phyloP scores from a whole-genome alignment of 345 rosid species.

The Aquilaria yunnanensis region DNA sequence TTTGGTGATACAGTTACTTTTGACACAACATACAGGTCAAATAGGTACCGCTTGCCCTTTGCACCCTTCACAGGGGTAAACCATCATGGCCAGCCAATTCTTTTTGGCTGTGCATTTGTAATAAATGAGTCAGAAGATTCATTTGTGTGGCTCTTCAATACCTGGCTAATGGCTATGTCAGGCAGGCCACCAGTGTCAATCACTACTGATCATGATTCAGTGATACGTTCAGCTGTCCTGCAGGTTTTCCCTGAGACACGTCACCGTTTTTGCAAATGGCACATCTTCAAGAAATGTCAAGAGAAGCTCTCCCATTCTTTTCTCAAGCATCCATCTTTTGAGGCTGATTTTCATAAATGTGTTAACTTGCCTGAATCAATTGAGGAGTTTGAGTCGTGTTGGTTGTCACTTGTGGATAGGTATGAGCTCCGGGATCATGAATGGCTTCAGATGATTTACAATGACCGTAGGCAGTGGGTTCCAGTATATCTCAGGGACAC shows the following conservation, averaged over 20 bases:
- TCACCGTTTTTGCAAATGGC: constrained; percentile 57
- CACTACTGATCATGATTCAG: constrained; percentile 50
- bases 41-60: constrained; percentile 42
- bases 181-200: constrained; percentile 47
- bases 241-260: constrained; percentile 56
- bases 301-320: constrained; percentile 37
- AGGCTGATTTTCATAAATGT: constrained; percentile 39
- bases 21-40: constrained; percentile 45
- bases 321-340: constrained; percentile 37
- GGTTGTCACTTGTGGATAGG: constrained; percentile 36
- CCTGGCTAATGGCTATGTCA: constrained; percentile 56
- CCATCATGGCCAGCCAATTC: constrained; percentile 62
- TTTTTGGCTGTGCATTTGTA: constrained; percentile 57
- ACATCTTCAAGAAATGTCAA: constrained; percentile 45
- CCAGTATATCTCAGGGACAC: constrained; percentile 54
- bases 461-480: constrained; percentile 55
- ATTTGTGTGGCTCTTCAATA: constrained; percentile 52
- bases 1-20: constrained; percentile 44
- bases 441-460: constrained; percentile 51
- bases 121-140: constrained; percentile 53
- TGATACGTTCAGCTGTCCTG: constrained; percentile 42
- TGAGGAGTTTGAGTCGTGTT: constrained; percentile 38
- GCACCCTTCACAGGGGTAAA: constrained; percentile 46
- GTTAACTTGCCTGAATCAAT: constrained; percentile 32
- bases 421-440: constrained; percentile 50